Conservation (phyloP, 768 basidiomycete genomes). For the Pilatotrama ljubarskyi region DNA sequence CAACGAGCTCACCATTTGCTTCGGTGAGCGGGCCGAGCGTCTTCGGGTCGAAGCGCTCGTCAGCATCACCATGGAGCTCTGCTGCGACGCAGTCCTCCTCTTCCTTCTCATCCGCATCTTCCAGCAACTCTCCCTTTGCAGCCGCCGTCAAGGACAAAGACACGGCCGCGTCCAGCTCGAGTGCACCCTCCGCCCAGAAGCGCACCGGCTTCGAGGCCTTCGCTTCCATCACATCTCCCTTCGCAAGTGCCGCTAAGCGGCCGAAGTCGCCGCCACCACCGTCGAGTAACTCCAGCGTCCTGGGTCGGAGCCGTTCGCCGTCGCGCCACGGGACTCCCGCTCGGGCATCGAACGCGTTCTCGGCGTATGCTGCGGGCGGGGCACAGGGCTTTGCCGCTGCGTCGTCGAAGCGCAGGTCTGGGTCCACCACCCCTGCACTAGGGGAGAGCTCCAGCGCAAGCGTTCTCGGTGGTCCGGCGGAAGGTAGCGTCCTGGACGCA, state of each 20-base stretch:
- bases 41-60: constrained; percentile 38
- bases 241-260: constrained; percentile 43
- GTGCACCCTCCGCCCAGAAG: constrained; percentile 36
- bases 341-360: constrained; percentile 47
- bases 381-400: constrained; percentile 49
- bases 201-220: constrained; percentile 61
- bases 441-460: constrained; percentile 25
- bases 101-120: constrained; percentile 16
- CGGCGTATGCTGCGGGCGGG: constrained; percentile 54
- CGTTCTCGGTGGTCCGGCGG: constrained; percentile 11
- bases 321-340: constrained; percentile 39
- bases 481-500: constrained; percentile 7
- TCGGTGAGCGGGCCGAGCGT: constrained; percentile 68
- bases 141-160: constrained; percentile 34
- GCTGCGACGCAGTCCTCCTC: constrained; percentile 13
- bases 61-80: constrained; percentile 29
- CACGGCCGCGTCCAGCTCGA: neutral
- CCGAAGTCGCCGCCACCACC: constrained; percentile 54
- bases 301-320: constrained; percentile 56
- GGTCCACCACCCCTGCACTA: constrained; percentile 16
- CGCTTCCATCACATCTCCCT: constrained; percentile 51
- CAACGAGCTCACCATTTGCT: constrained; percentile 71
- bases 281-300: constrained; percentile 17
- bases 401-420: constrained; percentile 52
- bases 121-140: constrained; percentile 19